A percentile compares a stretch with the other conserved stretches of the same genome.
Evolutionary conservation across 805 yeast species (phyloP).

Genomic region (Ogataea trehaloabstinens): DNA sequence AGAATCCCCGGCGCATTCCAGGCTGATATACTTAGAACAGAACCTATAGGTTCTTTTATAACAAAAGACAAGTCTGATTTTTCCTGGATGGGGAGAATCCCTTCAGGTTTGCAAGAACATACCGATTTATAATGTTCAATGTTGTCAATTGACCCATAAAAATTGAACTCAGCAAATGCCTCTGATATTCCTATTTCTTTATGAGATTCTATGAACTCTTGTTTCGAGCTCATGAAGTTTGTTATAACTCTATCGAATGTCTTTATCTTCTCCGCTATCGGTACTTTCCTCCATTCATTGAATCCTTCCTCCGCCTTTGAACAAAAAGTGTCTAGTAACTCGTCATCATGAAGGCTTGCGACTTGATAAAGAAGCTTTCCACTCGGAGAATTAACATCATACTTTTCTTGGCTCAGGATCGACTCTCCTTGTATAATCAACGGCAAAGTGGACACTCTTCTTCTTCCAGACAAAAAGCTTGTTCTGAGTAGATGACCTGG

Average conservation of each 20-base stretch:
- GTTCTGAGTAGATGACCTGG: no score
- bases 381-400: constrained; percentile 8
- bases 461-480: neutral
- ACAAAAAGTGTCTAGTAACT: constrained; percentile 9
- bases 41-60: constrained; percentile 41
- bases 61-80: constrained; percentile 23
- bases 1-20: constrained; percentile 50
- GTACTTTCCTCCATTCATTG: constrained; percentile 15
- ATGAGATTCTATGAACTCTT: constrained; percentile 24
- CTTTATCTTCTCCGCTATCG: constrained; percentile 9
- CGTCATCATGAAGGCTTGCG: constrained; percentile 1
- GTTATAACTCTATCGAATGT: constrained; percentile 11
- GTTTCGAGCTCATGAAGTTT: constrained; percentile 9
- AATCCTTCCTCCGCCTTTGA: constrained; percentile 16
- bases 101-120: constrained; percentile 17
- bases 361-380: constrained; percentile 8
- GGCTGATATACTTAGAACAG: constrained; percentile 44
- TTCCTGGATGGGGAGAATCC: constrained; percentile 21
- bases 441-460: constrained; percentile 9
- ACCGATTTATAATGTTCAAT: constrained; percentile 30
- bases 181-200: constrained; percentile 35
- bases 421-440: constrained; percentile 5
- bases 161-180: constrained; percentile 38
- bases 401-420: constrained; percentile 1
- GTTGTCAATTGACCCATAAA: constrained; percentile 29